phyloP scores from a whole-genome alignment of 2,329 filamentous ascomycete species.

The Colletotrichum tamarilloi region DNA sequence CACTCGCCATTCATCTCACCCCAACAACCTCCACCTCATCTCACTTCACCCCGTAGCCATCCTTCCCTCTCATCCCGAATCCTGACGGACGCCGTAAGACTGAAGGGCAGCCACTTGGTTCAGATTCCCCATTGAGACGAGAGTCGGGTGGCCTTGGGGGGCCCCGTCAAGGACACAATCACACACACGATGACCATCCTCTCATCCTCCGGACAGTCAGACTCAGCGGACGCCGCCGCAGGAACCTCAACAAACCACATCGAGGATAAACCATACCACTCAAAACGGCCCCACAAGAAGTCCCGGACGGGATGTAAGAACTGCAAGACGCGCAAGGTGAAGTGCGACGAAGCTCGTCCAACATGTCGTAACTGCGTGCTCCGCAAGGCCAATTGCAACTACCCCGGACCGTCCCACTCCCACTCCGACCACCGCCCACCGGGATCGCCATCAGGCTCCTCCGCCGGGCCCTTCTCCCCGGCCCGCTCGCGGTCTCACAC shows the following conservation, averaged over 20 bases:
- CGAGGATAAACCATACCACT: constrained; percentile 46
- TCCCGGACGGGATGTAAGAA: constrained; percentile 63
- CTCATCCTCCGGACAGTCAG: constrained; percentile 18
- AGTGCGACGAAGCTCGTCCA: constrained; percentile 64
- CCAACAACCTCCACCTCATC: not conserved
- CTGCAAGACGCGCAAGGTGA: constrained; percentile 67
- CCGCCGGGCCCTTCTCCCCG: constrained; percentile 10
- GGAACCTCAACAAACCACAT: not conserved
- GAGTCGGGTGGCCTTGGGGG: not conserved
- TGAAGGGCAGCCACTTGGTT: not conserved
- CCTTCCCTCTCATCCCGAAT: not conserved
- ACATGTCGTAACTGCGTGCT: constrained; percentile 60
- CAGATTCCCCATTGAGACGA: not conserved
- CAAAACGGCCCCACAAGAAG: constrained; percentile 67
- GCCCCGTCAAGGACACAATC: constrained; percentile 2
- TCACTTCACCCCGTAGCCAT: not conserved
- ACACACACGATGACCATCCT: constrained; percentile 20
- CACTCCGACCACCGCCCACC: constrained; percentile 10
- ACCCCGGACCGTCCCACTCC: constrained; percentile 44
- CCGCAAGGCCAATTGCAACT: constrained; percentile 60
- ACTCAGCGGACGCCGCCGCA: not conserved
- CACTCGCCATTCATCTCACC: not conserved
- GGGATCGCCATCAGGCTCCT: constrained; percentile 21
- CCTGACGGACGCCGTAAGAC: not conserved
- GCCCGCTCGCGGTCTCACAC: constrained; percentile 16